Percentiles rank a stretch among this genome's conserved stretches.
phyloP scores from a whole-genome alignment of 2,329 filamentous ascomycete species.

The Fusarium sp. region DNA sequence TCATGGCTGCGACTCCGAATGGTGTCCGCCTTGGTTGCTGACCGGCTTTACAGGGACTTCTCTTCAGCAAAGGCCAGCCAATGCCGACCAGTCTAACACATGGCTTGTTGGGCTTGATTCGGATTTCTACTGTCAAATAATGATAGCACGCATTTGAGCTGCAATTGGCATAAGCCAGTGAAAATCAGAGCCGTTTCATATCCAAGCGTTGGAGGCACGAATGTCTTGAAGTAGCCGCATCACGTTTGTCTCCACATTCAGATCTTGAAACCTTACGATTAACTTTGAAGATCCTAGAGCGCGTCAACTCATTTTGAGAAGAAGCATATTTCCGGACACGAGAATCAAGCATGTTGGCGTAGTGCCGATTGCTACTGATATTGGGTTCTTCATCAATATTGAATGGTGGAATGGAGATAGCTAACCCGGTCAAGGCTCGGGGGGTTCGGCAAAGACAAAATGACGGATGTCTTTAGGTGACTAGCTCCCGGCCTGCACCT shows the following conservation, averaged over 20 bases:
- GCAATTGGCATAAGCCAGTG: not conserved
- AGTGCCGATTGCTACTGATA: slow-evolving; percentile 7
- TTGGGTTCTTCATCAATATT: slow-evolving; percentile 13
- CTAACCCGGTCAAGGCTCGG: slow-evolving; percentile 41
- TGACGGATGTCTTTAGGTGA: slow-evolving; percentile 19
- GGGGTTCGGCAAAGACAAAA: slow-evolving; percentile 38
- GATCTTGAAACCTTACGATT: slow-evolving; percentile 11
- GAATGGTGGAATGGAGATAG: slow-evolving; percentile 30
- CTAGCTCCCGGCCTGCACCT: slow-evolving; percentile 5
- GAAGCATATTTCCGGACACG: not conserved
- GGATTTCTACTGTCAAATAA: not conserved
- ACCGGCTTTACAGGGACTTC: slow-evolving; percentile 1
- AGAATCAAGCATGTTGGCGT: not conserved
- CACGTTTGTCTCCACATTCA: slow-evolving; percentile 25
- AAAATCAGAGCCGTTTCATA: slow-evolving; percentile 13
- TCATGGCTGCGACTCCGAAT: slow-evolving; percentile 14
- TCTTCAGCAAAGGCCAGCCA: not conserved
- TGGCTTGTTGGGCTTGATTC: not conserved
- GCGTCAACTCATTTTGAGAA: not conserved
- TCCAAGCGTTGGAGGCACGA: slow-evolving; percentile 1
- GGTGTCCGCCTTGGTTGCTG: slow-evolving; percentile 8
- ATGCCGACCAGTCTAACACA: not conserved
- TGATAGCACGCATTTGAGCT: not conserved
- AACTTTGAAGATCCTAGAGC: slow-evolving; percentile 6
- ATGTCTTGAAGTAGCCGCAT: slow-evolving; percentile 28